Base-by-base conservation (phyloP, 345 rosid genomes). In the Nasturtium officinale region DNA sequence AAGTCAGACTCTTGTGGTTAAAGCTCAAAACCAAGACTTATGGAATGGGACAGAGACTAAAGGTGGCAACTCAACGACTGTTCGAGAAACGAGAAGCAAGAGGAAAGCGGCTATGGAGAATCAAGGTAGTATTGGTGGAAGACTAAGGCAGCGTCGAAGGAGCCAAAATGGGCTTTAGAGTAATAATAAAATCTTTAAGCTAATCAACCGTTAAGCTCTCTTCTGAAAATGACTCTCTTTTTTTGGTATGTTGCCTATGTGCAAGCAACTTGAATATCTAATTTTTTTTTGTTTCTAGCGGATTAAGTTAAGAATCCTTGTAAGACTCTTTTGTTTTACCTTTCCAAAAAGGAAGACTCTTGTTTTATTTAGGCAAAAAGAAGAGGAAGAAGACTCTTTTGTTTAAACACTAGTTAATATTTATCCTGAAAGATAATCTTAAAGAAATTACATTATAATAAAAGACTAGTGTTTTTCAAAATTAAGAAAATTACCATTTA, bases 81-180 rank as follows among this genome's bases (percentile, higher is more conserved):
- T 61, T 61, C 54, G 9, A 28, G 83, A 52, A 17, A 75, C 61
- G 3, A 26, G 61, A 35, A 69, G 51, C 51, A 79, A 71, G 73
- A 65, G 52, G 47, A 72, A 58, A 35, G 29, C 29, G 15, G 43
- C 71, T 29, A 6, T 45, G 0, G 81, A 83, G 74, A 75, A 25
- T 73, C 78, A 65, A 18, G 82, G 79, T 45, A 77, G 83, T 56
- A 82, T 78, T 43, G 83, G 70, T 61, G 86, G 74, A 69, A 80
- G 92, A 77, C 68, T 83, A 6, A 79, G 86, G 62, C 82, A 28
- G 51, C 62, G 83, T 46, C 80, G 67, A 30, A 71, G 46, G 56
- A 50, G 35, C 57, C 33, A 7, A 58, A 51, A 23, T 58, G 69
- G 43, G 48, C n/a, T 57, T 74, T 74, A 66, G 73, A 35, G 10